Conservation (phyloP, 202 grass and related monocot genomes). For the Bolboschoenoplectus hybrid region DNA sequence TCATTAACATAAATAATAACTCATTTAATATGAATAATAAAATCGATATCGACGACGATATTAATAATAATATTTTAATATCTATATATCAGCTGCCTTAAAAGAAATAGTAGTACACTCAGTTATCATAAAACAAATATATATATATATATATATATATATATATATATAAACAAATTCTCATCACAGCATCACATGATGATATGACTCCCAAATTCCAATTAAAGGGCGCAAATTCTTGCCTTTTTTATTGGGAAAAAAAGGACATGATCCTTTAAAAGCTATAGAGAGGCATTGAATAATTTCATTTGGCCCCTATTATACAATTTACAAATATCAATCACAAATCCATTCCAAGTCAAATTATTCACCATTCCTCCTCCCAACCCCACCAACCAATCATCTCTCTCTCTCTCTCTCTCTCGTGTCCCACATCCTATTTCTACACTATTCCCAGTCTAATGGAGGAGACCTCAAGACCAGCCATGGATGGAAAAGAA, state of each 20-base stretch:
- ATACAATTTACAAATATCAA: constrained; percentile 12
- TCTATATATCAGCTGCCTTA: too few relatives aligned
- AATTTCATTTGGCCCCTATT: constrained; percentile 29
- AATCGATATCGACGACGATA: background rate
- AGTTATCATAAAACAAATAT: background rate
- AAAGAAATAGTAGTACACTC: background rate
- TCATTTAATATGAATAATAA: background rate
- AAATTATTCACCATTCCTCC: constrained; percentile 9
- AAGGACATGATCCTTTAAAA: constrained; percentile 35
- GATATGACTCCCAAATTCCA: background rate
- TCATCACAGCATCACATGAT: background rate
- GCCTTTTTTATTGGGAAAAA: background rate
- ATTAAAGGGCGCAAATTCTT: background rate
- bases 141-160: background rate
- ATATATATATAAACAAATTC: background rate
- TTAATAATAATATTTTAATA: background rate
- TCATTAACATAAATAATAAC: too few relatives aligned
- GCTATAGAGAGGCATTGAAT: constrained; percentile 32
- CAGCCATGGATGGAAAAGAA: constrained; percentile 25
- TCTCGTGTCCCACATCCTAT: background rate
- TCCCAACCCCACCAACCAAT: constrained; percentile 8
- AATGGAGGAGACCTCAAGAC: constrained; percentile 45
- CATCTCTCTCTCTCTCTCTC: background rate
- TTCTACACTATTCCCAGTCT: constrained; percentile 28
- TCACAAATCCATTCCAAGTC: background rate